These are phyloP conservation scores for Fusarium sp. DNA, from an alignment of 2,329 filamentous ascomycete genomes.

Conservation along the genomic window DNA sequence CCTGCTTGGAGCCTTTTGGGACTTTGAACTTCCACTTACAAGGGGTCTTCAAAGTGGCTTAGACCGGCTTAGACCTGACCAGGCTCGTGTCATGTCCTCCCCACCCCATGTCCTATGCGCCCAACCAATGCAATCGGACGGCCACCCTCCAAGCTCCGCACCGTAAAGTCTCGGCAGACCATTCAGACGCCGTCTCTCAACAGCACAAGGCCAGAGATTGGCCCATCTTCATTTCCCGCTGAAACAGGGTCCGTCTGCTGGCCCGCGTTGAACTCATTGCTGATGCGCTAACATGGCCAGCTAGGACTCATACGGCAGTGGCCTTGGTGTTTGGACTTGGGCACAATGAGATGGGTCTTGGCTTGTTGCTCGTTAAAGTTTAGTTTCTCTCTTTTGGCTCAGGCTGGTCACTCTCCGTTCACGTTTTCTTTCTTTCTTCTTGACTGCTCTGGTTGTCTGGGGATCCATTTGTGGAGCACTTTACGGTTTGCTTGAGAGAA, in stretches of 20 bases:
- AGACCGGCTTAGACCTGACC: slow-evolving; percentile 38
- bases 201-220: slow-evolving; percentile 45
- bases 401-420: slow-evolving; percentile 27
- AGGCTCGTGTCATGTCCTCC: slow-evolving; percentile 43
- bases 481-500: neutral
- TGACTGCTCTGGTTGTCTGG: neutral
- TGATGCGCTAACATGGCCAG: slow-evolving; percentile 16
- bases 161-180: slow-evolving; percentile 41
- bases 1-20: slow-evolving; percentile 8
- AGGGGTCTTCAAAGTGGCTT: slow-evolving; percentile 37
- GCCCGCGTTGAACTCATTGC: slow-evolving; percentile 35
- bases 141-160: slow-evolving; percentile 34
- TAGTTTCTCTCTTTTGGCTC: slow-evolving; percentile 20
- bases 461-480: slow-evolving; percentile 20
- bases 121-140: slow-evolving; percentile 34
- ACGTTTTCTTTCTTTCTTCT: slow-evolving; percentile 10
- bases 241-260: slow-evolving; percentile 50
- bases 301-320: slow-evolving; percentile 26
- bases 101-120: slow-evolving; percentile 1
- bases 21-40: slow-evolving; percentile 10
- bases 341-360: neutral
- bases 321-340: neutral
- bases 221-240: slow-evolving; percentile 49
- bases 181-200: slow-evolving; percentile 26
- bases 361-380: slow-evolving; percentile 8